These are phyloP conservation scores for Vigna unguiculata DNA, from an alignment of 306 rosid species.

Conservation along the genomic window DNA sequence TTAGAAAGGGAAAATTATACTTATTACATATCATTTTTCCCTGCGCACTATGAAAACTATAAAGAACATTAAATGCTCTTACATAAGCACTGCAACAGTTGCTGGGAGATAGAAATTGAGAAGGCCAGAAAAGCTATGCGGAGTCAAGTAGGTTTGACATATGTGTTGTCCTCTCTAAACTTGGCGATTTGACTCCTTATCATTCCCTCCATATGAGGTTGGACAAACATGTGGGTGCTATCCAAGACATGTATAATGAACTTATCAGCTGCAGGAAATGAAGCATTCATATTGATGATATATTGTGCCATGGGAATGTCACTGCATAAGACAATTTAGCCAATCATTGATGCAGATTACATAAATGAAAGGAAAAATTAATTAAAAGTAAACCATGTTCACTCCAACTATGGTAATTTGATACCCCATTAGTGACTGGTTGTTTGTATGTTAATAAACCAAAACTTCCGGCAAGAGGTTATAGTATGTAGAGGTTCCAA, in stretches of 20 bases:
- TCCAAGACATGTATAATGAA: slow-evolving; percentile 87
- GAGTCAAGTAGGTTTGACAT: slow-evolving; percentile 79
- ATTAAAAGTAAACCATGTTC: neutral
- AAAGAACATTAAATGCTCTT: neutral
- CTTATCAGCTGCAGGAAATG: slow-evolving; percentile 71
- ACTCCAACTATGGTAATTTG: neutral
- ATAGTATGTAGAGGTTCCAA: slow-evolving; percentile 1
- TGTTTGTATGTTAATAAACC: too few species aligned
- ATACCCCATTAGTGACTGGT: too few species aligned
- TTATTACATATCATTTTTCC: neutral
- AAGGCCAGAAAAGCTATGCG: neutral
- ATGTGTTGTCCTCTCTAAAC: slow-evolving; percentile 87
- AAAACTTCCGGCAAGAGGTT: neutral
- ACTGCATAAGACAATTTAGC: slow-evolving; percentile 57
- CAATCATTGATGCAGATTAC: neutral
- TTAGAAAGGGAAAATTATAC: neutral
- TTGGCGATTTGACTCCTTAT: slow-evolving; percentile 79
- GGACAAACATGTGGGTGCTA: slow-evolving; percentile 86
- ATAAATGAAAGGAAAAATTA: neutral
- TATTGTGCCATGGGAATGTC: slow-evolving; percentile 97
- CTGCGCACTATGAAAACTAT: neutral
- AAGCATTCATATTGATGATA: slow-evolving; percentile 76
- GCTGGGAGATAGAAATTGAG: neutral
- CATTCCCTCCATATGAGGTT: slow-evolving; percentile 78
- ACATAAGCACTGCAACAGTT: neutral